Evolutionary conservation across 2,329 filamentous ascomycete genomes (phyloP).

Genomic region (Periconia macrospinosa): DNA sequence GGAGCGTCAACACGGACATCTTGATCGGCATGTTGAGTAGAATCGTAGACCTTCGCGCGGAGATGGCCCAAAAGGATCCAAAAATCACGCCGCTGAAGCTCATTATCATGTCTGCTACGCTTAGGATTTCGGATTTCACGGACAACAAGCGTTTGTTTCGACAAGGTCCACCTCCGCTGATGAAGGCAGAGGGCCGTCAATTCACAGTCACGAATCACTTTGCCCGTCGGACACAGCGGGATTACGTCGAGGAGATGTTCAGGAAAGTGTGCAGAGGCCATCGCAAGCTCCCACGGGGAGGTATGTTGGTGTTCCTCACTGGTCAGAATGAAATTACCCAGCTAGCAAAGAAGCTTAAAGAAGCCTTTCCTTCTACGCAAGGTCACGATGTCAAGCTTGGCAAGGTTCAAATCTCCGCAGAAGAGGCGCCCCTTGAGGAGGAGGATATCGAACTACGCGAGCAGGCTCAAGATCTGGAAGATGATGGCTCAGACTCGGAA

Average conservation of each 20-base stretch:
- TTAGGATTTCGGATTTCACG: conserved; percentile 87
- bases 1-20: conserved; percentile 97
- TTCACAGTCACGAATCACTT: conserved; percentile 91
- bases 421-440: conserved; percentile 75
- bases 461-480: conserved; percentile 41
- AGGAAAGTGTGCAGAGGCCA: conserved; percentile 86
- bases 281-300: conserved; percentile 83
- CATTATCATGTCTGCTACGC: conserved; percentile 96
- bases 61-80: conserved; percentile 72
- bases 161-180: conserved; percentile 71
- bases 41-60: conserved; percentile 80
- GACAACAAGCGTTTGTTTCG: conserved; percentile 81
- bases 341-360: conserved; percentile 77
- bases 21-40: conserved; percentile 96
- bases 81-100: conserved; percentile 78
- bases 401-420: conserved; percentile 74
- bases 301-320: conserved; percentile 91
- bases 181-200: conserved; percentile 90
- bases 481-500: conserved; percentile 55
- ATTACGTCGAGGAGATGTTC: conserved; percentile 90
- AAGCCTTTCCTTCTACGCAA: conserved; percentile 61
- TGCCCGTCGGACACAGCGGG: conserved; percentile 74
- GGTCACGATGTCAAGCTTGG: conserved; percentile 56
- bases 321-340: conserved; percentile 88
- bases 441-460: conserved; percentile 84